These are phyloP conservation scores for Trametes coccinea DNA, from an alignment of 768 basidiomycete genomes.

Conservation along the genomic window DNA sequence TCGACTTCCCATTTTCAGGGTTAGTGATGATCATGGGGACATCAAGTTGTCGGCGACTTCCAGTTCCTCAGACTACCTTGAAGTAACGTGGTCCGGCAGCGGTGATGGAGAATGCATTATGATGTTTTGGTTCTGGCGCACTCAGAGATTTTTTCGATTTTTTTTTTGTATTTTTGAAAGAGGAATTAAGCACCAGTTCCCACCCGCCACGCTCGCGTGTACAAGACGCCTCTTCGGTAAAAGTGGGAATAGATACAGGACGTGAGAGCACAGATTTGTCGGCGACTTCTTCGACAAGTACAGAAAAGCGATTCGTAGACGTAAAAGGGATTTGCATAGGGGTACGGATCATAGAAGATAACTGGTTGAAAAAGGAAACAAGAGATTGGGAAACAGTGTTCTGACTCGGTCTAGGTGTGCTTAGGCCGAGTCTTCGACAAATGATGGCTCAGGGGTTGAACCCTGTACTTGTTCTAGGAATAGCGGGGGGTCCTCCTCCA, in stretches of 20 bases:
- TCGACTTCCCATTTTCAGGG: neutral
- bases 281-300: too few species aligned
- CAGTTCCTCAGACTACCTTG: constrained; percentile 13
- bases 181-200: constrained; percentile 1
- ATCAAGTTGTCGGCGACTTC: constrained; percentile 2
- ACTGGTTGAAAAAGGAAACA: too few species aligned
- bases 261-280: neutral
- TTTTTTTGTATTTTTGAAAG: neutral
- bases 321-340: too few species aligned
- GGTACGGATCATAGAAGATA: too few species aligned
- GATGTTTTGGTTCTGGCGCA: neutral
- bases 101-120: neutral
- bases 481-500: too few species aligned
- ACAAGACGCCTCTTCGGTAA: neutral
- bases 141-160: neutral
- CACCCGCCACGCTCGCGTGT: neutral
- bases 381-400: too few species aligned
- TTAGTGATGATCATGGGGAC: constrained; percentile 8
- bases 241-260: neutral
- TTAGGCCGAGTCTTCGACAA: neutral
- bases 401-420: too few species aligned
- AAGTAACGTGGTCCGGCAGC: neutral
- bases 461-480: too few species aligned
- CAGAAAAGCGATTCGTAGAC: too few species aligned
- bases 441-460: neutral